Evolutionary conservation across 2,329 filamentous ascomycete genomes (phyloP).

Genomic region (Colletotrichum tropicicola): DNA sequence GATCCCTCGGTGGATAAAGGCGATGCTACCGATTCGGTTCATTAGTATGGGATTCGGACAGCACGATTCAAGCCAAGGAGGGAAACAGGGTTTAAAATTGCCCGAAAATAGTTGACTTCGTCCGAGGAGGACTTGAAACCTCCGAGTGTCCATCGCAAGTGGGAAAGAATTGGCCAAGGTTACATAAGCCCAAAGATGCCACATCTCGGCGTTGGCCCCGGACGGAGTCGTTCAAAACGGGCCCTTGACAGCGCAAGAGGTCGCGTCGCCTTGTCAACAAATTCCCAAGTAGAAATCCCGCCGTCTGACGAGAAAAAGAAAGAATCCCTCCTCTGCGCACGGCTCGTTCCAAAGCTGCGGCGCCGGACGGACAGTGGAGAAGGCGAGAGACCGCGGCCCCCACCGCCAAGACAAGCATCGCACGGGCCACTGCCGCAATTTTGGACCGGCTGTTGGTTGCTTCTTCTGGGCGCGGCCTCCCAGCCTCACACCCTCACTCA

Average conservation of each 20-base stretch:
- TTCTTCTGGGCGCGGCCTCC: neutral
- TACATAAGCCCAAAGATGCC: neutral
- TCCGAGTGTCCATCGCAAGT: neutral
- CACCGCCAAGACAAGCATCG: neutral
- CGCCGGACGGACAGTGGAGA: constrained; percentile 4
- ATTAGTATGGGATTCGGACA: neutral
- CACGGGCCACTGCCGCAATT: constrained; percentile 13
- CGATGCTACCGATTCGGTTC: too few relatives aligned
- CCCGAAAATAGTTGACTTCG: neutral
- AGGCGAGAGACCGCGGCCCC: neutral
- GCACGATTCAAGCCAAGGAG: neutral
- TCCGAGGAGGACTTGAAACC: neutral
- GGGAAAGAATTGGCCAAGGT: neutral
- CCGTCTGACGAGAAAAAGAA: neutral
- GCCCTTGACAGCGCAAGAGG: too few relatives aligned
- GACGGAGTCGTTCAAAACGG: too few relatives aligned
- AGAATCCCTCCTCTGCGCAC: neutral
- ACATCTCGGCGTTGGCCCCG: neutral
- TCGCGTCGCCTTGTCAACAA: too few relatives aligned
- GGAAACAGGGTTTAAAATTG: neutral
- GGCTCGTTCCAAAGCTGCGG: neutral
- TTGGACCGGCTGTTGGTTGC: constrained; percentile 16
- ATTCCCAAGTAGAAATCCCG: too few relatives aligned
- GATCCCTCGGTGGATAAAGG: too few relatives aligned
- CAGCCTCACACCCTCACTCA: constrained; percentile 3